These are phyloP conservation scores for Hydrangea macrophylla DNA, from an alignment of 148 eudicot genomes.

Conservation along the genomic window DNA sequence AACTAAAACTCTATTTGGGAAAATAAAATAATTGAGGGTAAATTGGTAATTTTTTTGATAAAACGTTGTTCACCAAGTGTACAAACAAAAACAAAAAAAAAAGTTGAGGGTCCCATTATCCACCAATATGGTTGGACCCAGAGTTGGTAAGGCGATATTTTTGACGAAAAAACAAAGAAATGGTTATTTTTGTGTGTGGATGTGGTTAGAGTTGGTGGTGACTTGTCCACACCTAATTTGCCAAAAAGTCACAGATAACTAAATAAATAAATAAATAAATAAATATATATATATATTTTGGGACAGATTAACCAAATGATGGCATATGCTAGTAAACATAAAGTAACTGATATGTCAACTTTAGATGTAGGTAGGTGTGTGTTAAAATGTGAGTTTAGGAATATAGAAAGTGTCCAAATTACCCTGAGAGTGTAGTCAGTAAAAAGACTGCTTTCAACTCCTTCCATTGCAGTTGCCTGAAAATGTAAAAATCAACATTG, in stretches of 20 bases:
- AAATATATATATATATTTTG: too few relatives aligned
- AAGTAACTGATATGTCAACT: too few relatives aligned
- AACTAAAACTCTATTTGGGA: neutral
- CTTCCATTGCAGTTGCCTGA: conserved; percentile 92
- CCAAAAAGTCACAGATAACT: neutral
- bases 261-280: neutral
- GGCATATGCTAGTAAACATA: too few relatives aligned
- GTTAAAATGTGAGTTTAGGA: too few relatives aligned
- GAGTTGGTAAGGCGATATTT: conserved; percentile 13
- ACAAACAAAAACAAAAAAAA: conserved; percentile 2
- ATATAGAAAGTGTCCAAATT: conserved; percentile 19
- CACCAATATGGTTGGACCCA: neutral
- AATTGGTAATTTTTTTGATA: neutral
- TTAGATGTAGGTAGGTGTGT: too few relatives aligned
- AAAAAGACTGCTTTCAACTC: conserved; percentile 80
- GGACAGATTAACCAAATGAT: too few relatives aligned
- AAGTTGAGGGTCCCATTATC: neutral
- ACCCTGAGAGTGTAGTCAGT: conserved; percentile 91
- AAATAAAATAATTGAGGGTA: neutral
- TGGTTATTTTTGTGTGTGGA: too few relatives aligned
- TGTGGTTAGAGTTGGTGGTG: neutral
- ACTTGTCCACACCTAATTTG: conserved; percentile 16
- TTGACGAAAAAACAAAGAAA: conserved; percentile 1
- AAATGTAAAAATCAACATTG: neutral
- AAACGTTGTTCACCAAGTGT: conserved; percentile 36